phyloP scores from a whole-genome alignment of 2,329 filamentous ascomycete species.

The Microsporum canis region DNA sequence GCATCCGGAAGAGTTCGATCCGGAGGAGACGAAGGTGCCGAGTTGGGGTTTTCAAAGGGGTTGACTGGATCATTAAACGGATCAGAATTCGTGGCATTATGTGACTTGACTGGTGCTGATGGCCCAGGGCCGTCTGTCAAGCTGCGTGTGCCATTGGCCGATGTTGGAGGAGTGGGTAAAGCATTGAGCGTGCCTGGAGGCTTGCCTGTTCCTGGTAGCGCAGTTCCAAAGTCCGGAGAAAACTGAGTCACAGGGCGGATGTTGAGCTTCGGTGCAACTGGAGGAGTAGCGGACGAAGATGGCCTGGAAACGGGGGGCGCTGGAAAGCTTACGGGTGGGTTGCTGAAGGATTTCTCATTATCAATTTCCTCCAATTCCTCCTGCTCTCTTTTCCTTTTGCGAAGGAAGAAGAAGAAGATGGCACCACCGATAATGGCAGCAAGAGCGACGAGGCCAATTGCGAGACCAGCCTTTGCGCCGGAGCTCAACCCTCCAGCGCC shows the following conservation, averaged over 20 bases:
- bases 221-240: constrained; percentile 51
- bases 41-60: constrained; percentile 57
- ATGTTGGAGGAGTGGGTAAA: constrained; percentile 17
- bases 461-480: constrained; percentile 65
- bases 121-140: constrained; percentile 22
- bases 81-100: constrained; percentile 28
- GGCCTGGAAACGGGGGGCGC: constrained; percentile 21
- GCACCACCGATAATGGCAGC: constrained; percentile 56
- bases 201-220: constrained; percentile 13
- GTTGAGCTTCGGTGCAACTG: constrained; percentile 66
- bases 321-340: constrained; percentile 22
- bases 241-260: constrained; percentile 78
- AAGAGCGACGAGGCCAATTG: constrained; percentile 64
- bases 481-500: constrained; percentile 27
- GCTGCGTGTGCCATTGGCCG: constrained; percentile 23
- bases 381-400: constrained; percentile 54
- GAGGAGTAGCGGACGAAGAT: constrained; percentile 26
- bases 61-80: constrained; percentile 48
- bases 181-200: constrained; percentile 12
- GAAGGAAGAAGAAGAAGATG: constrained; percentile 61
- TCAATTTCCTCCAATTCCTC: constrained; percentile 40
- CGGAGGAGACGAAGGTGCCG: constrained; percentile 28
- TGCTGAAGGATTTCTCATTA: constrained; percentile 50
- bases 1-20: constrained; percentile 9
- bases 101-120: constrained; percentile 25